phyloP scores from a whole-genome alignment of 2,329 filamentous ascomycete species.

The Pseudocercospora fijiensis region DNA sequence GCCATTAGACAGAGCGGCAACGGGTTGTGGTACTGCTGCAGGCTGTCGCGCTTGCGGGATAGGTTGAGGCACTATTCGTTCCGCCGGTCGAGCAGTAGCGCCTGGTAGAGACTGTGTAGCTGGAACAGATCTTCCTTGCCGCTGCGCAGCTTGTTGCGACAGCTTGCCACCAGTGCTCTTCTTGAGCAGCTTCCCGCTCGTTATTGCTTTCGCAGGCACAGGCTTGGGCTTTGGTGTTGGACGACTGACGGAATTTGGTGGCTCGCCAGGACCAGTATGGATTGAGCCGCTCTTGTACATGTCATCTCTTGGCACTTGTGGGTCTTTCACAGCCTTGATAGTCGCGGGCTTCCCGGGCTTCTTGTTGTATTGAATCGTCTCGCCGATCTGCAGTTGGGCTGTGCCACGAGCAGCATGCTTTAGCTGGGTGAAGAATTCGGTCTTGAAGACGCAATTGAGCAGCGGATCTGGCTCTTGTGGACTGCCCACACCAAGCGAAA shows the following conservation, averaged over 20 bases:
- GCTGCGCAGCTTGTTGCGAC: slow-evolving; percentile 53
- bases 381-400: slow-evolving; percentile 77
- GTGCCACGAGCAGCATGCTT: slow-evolving; percentile 74
- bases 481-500: slow-evolving; percentile 85
- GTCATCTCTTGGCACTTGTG: slow-evolving; percentile 68
- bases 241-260: slow-evolving; percentile 75
- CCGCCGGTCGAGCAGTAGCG: slow-evolving; percentile 27
- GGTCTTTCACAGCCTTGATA: slow-evolving; percentile 89
- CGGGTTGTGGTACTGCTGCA: slow-evolving; percentile 35
- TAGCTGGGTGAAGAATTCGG: slow-evolving; percentile 93
- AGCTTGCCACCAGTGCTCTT: slow-evolving; percentile 72
- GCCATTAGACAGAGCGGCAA: slow-evolving; percentile 54
- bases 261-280: slow-evolving; percentile 81
- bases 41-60: slow-evolving; percentile 33
- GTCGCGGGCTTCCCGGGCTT: slow-evolving; percentile 89
- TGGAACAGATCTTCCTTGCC: slow-evolving; percentile 50
- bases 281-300: slow-evolving; percentile 91
- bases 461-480: slow-evolving; percentile 91
- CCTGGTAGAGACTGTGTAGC: slow-evolving; percentile 43
- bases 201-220: slow-evolving; percentile 84
- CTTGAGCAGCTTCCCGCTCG: slow-evolving; percentile 83
- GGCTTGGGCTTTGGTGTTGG: slow-evolving; percentile 86
- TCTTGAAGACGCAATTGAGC: slow-evolving; percentile 91
- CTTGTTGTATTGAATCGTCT: slow-evolving; percentile 91
- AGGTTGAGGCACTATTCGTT: slow-evolving; percentile 32